These are phyloP conservation scores for Quercus parvula DNA, from an alignment of 306 rosid genomes.

Conservation along the genomic window DNA sequence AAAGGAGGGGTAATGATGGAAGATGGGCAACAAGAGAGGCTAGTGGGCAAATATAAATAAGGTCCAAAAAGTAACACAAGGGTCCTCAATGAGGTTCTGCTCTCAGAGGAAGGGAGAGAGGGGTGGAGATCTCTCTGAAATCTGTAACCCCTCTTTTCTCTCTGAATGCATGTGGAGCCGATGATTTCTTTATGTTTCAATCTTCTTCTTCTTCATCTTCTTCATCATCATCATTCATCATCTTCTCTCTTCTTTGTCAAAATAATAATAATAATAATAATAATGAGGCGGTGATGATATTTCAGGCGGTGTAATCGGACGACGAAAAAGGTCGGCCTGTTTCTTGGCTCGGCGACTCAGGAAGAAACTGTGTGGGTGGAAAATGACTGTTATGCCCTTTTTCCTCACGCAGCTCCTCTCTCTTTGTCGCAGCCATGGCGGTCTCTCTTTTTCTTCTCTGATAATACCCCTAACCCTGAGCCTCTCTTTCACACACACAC, in stretches of 20 bases:
- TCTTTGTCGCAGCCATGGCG: neutral
- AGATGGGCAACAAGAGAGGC: too few species aligned
- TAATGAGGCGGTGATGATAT: neutral
- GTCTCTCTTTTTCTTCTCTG: neutral
- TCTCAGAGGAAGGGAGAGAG: neutral
- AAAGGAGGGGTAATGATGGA: too few species aligned
- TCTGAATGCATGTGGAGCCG: too few species aligned
- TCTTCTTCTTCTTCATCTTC: neutral
- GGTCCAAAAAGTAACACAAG: too few species aligned
- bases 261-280: neutral
- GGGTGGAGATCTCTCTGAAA: too few species aligned
- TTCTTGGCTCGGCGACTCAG: neutral
- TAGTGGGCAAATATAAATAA: too few species aligned
- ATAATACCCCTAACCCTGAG: neutral
- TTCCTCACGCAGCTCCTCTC: neutral
- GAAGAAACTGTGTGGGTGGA: neutral
- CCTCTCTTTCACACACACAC: neutral
- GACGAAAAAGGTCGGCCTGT: neutral
- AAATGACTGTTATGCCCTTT: neutral
- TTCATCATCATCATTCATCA: neutral
- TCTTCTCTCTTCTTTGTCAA: too few species aligned
- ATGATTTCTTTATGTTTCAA: neutral
- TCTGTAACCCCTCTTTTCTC: too few species aligned
- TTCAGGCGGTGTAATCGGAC: neutral
- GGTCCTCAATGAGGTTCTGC: neutral